These are phyloP conservation scores for Ophiostoma himal-ulmi DNA, from an alignment of 2,329 filamentous ascomycete genomes.

Conservation along the genomic window DNA sequence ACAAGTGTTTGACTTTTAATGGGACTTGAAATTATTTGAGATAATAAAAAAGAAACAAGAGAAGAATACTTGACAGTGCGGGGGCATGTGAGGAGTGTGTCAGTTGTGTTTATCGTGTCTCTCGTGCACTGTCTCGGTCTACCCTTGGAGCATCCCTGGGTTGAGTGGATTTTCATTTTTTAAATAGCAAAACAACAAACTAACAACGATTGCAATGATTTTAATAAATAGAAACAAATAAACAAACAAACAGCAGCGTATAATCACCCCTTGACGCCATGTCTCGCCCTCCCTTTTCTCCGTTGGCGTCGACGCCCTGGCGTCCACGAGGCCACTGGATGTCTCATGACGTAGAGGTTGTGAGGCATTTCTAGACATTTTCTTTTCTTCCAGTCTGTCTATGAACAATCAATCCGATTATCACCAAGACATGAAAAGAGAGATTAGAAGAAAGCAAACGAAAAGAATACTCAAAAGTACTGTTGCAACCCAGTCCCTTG, in stretches of 20 bases:
- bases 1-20: background rate
- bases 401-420: background rate
- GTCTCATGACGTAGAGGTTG: slow-evolving; percentile 7
- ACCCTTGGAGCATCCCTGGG: slow-evolving; percentile 2
- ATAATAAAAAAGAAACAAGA: background rate
- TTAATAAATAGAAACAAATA: background rate
- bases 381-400: background rate
- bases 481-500: background rate
- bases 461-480: background rate
- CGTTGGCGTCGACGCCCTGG: background rate
- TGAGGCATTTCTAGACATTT: background rate
- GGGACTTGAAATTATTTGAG: background rate
- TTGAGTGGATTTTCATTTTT: background rate
- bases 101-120: background rate
- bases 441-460: background rate
- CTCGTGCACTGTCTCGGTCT: slow-evolving; percentile 2
- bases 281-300: slow-evolving; percentile 1
- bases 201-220: background rate
- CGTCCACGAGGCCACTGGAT: slow-evolving; percentile 6
- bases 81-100: slow-evolving; percentile 1
- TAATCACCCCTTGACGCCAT: background rate
- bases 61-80: background rate
- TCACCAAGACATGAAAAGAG: background rate
- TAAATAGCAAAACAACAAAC: background rate
- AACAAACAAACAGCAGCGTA: background rate